These are phyloP conservation scores for Podila verticillata DNA, from an alignment of 192 early-diverging fungal genomes.

Conservation along the genomic window DNA sequence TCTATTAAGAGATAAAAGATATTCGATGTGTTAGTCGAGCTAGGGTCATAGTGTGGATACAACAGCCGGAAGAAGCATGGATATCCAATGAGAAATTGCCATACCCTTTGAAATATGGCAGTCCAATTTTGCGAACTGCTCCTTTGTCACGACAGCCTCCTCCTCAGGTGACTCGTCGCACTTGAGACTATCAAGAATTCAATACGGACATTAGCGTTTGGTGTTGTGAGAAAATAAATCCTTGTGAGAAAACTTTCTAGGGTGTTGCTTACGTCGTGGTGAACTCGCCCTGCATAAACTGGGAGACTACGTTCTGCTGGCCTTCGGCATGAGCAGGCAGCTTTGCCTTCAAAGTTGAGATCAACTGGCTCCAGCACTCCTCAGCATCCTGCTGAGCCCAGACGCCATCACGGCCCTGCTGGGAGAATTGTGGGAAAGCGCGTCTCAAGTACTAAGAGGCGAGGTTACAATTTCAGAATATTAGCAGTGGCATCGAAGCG, in stretches of 20 bases:
- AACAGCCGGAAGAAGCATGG: neutral
- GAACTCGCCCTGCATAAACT: constrained; percentile 83
- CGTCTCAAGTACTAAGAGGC: constrained; percentile 68
- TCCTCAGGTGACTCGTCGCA: constrained; percentile 88
- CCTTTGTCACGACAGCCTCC: constrained; percentile 62
- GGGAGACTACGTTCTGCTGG: constrained; percentile 35
- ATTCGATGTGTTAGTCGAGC: neutral
- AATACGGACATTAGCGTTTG: too few species aligned
- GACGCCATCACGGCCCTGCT: constrained; percentile 73
- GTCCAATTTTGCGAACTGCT: constrained; percentile 82
- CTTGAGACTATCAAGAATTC: constrained; percentile 58
- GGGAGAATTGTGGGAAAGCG: constrained; percentile 88
- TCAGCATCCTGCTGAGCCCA: constrained; percentile 98
- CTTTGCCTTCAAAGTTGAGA: constrained; percentile 74
- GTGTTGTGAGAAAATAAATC: too few species aligned
- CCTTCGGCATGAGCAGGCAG: constrained; percentile 27
- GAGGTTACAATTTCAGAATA: neutral
- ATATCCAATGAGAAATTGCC: neutral
- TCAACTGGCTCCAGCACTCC: constrained; percentile 94
- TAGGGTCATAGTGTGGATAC: neutral
- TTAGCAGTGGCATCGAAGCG: neutral
- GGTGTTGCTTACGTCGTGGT: constrained; percentile 51
- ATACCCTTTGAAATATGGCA: constrained; percentile 71
- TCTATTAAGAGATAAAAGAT: constrained; percentile 41
- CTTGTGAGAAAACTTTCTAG: neutral